Evolutionary conservation across 805 yeast genomes (phyloP).

Genomic region (Cyberlindnera meyerae): DNA sequence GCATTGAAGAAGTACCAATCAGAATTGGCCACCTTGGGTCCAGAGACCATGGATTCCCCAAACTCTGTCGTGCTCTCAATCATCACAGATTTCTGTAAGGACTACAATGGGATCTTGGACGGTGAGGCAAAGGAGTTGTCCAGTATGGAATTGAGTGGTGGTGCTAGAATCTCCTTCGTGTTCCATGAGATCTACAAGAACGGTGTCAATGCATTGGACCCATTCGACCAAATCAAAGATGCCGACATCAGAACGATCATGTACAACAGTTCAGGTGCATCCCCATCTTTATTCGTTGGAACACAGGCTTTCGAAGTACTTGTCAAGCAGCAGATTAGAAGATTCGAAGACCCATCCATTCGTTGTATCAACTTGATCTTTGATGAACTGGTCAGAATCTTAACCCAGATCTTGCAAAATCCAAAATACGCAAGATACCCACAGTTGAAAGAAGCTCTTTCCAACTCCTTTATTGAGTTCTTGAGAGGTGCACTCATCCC

Average conservation of each 20-base stretch:
- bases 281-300: slow-evolving; percentile 95
- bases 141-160: slow-evolving; percentile 89
- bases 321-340: slow-evolving; percentile 86
- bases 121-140: slow-evolving; percentile 91
- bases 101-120: slow-evolving; percentile 82
- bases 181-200: slow-evolving; percentile 94
- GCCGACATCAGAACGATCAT: slow-evolving; percentile 94
- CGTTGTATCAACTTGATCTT: slow-evolving; percentile 87
- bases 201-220: slow-evolving; percentile 88
- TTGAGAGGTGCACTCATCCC: slow-evolving; percentile 78
- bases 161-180: slow-evolving; percentile 95
- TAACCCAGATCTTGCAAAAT: slow-evolving; percentile 70
- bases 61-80: slow-evolving; percentile 84
- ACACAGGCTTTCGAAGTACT: slow-evolving; percentile 95
- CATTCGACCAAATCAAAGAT: slow-evolving; percentile 94
- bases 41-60: slow-evolving; percentile 85
- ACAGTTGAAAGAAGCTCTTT: slow-evolving; percentile 78
- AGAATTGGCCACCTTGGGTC: slow-evolving; percentile 77
- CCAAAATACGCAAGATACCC: slow-evolving; percentile 89
- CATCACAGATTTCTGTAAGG: slow-evolving; percentile 89
- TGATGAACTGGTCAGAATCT: slow-evolving; percentile 89
- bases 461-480: slow-evolving; percentile 72
- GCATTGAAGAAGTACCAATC: slow-evolving; percentile 79
- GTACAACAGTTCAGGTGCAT: slow-evolving; percentile 94
- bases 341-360: slow-evolving; percentile 90